Conservation (phyloP, 371 early-diverging fungal genomes). For the Mucor lusitanicus region DNA sequence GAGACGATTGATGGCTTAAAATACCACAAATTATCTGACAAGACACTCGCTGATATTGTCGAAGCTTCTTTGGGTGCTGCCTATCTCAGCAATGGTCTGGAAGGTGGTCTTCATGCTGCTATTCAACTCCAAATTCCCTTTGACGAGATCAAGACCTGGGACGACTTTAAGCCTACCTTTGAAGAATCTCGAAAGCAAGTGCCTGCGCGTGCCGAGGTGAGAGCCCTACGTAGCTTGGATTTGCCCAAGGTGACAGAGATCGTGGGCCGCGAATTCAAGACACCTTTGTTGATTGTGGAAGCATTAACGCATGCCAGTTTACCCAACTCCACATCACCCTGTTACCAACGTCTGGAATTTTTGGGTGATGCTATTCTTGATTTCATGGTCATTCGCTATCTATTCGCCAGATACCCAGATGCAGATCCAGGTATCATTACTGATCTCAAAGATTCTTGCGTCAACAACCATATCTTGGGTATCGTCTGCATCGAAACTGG, state of each 20-base stretch:
- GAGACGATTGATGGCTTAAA: conserved; percentile 33
- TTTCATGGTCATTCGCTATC: conserved; percentile 73
- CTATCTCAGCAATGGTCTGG: conserved; percentile 61
- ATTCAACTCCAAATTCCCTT: conserved; percentile 61
- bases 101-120: conserved; percentile 64
- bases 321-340: conserved; percentile 55
- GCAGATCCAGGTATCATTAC: conserved; percentile 73
- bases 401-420: conserved; percentile 61
- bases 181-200: conserved; percentile 26
- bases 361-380: conserved; percentile 94
- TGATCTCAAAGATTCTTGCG: conserved; percentile 81
- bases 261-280: conserved; percentile 74
- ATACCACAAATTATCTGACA: conserved; percentile 67
- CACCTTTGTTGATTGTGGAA: conserved; percentile 66
- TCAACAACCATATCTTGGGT: conserved; percentile 84
- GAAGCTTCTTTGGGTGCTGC: conserved; percentile 90
- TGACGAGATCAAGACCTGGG: conserved; percentile 56
- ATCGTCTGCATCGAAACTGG: conserved; percentile 66
- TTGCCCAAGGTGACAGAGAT: conserved; percentile 46
- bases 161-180: conserved; percentile 45
- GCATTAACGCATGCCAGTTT: conserved; percentile 89
- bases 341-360: conserved; percentile 94
- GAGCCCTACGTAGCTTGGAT: conserved; percentile 29
- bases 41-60: conserved; percentile 87
- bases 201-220: conserved; percentile 32